Conservation (phyloP, 352 stramenopile species). For the Pythium sp. region DNA sequence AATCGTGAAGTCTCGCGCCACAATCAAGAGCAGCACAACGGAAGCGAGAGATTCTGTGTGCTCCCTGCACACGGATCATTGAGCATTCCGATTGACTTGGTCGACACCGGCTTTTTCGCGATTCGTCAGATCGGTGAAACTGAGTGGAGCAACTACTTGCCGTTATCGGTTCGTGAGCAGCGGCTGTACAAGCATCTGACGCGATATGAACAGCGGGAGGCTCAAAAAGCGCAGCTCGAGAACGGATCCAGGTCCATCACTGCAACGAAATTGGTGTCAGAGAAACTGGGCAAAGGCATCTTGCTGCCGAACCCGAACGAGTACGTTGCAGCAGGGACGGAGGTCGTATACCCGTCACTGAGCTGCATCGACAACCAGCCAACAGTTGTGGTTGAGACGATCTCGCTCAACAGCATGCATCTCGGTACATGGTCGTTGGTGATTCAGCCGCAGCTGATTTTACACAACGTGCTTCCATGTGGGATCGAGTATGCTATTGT, state of each 20-base stretch:
- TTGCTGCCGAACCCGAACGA: constrained; percentile 45
- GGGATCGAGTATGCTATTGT: constrained; percentile 84
- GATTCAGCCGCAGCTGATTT: constrained; percentile 75
- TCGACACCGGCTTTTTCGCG: constrained; percentile 66
- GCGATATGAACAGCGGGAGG: constrained; percentile 64
- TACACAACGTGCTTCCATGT: constrained; percentile 83
- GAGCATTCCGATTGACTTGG: constrained; percentile 72
- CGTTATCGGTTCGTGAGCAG: constrained; percentile 68
- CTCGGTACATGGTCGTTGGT: constrained; percentile 74
- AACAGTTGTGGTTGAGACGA: constrained; percentile 71
- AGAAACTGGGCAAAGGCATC: constrained; percentile 69
- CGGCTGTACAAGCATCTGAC: constrained; percentile 75
- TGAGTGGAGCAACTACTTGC: constrained; percentile 80
- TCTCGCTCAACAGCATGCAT: constrained; percentile 53
- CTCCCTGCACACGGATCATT: constrained; percentile 50
- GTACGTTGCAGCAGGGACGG: constrained; percentile 47
- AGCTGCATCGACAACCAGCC: constrained; percentile 82
- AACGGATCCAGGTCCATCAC: constrained; percentile 36
- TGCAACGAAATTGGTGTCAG: constrained; percentile 50
- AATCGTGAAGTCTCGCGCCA: constrained; percentile 40
- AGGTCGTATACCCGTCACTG: constrained; percentile 67
- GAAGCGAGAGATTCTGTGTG: constrained; percentile 51
- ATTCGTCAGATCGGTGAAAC: constrained; percentile 84
- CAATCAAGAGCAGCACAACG: constrained; percentile 54
- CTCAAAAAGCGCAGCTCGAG: constrained; percentile 53